Conservation (phyloP, 306 rosid species). For the Vachellia pachyceras region DNA sequence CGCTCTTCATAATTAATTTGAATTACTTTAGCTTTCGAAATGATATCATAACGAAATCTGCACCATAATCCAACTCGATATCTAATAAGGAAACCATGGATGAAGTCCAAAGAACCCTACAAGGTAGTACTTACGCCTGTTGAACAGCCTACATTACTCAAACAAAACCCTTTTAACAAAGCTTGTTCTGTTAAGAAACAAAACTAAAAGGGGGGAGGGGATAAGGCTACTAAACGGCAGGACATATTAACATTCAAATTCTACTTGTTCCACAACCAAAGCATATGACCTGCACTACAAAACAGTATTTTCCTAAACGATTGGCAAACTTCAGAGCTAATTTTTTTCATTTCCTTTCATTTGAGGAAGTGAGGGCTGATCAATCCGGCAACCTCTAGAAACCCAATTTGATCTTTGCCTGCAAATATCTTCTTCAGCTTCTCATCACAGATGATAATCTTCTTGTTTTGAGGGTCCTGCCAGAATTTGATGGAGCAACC, state of each 20-base stretch:
- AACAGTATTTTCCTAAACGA: constrained; percentile 20
- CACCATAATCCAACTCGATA: neutral
- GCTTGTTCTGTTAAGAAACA: neutral
- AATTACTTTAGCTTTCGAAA: too few relatives aligned
- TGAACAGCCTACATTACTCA: neutral
- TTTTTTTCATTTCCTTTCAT: constrained; percentile 29
- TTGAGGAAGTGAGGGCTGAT: constrained; percentile 74
- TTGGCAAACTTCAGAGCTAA: constrained; percentile 16
- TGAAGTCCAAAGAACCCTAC: neutral
- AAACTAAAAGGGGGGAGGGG: neutral
- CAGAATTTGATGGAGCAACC: constrained; percentile 11
- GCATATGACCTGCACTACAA: constrained; percentile 34
- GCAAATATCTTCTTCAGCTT: constrained; percentile 77
- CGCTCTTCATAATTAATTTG: neutral
- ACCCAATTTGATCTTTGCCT: constrained; percentile 63
- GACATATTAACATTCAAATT: constrained; percentile 33
- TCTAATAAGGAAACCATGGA: neutral
- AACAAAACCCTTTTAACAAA: constrained; percentile 12
- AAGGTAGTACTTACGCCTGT: neutral
- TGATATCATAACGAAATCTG: neutral
- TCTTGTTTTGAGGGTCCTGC: constrained; percentile 72
- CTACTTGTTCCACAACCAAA: constrained; percentile 20
- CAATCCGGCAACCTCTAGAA: constrained; percentile 72
- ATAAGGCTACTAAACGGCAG: constrained; percentile 32
- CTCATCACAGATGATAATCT: constrained; percentile 64